Conservation (phyloP, 257 asterid genomes). For the Nicotiana otophora region DNA sequence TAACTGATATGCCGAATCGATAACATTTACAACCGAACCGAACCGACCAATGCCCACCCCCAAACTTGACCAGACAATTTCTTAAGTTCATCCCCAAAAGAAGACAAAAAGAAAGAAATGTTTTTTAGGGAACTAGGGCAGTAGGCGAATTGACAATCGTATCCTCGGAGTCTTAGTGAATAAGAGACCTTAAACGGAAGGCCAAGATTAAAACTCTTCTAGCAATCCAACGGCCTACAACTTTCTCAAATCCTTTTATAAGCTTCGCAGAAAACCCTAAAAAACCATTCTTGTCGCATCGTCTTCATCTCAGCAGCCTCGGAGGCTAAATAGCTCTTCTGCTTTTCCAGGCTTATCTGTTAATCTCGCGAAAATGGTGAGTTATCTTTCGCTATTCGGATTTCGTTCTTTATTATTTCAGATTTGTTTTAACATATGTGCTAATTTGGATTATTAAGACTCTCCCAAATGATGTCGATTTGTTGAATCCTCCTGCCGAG, state of each 20-base stretch:
- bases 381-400: background rate
- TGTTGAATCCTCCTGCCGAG: slow-evolving; percentile 24
- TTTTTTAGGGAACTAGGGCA: background rate
- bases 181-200: background rate
- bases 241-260: background rate
- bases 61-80: no score
- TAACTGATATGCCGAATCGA: no score
- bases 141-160: background rate
- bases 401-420: background rate
- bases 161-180: background rate
- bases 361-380: background rate
- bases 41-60: no score
- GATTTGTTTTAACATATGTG: background rate
- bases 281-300: background rate
- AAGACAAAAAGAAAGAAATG: no score
- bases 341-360: background rate
- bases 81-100: no score
- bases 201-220: background rate
- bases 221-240: background rate
- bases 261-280: background rate
- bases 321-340: background rate
- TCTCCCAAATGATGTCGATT: slow-evolving; percentile 27
- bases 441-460: background rate
- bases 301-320: background rate
- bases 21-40: no score